A percentile compares a stretch with the other conserved stretches of the same genome.
These are phyloP conservation scores for Plasmodium berghei DNA, from an alignment of 169 alveolate species.

Conservation along the genomic window DNA sequence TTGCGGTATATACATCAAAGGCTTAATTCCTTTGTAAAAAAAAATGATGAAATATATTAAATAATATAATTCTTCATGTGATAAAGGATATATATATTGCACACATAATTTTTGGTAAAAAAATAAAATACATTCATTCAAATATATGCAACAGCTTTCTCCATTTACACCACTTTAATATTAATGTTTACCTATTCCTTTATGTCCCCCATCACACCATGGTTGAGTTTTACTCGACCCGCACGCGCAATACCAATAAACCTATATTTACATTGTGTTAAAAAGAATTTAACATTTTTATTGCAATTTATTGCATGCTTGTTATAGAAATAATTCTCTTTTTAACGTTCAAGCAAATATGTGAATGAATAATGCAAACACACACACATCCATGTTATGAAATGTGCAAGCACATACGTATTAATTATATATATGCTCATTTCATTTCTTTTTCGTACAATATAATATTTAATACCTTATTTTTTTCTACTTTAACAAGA, in stretches of 20 bases:
- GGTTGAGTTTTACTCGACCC: slow-evolving; percentile 84
- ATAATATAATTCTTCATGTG: neutral
- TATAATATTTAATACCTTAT: slow-evolving; percentile 77
- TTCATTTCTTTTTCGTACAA: neutral
- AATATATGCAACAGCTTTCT: neutral
- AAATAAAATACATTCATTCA: neutral
- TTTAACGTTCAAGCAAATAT: neutral
- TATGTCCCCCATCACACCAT: slow-evolving; percentile 87
- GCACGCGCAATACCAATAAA: slow-evolving; percentile 87
- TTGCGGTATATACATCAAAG: slow-evolving; percentile 87
- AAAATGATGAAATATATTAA: neutral
- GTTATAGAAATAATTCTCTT: neutral
- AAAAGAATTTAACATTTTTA: slow-evolving; percentile 3
- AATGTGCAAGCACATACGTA: neutral
- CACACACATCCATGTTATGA: neutral
- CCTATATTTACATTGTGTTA: slow-evolving; percentile 74
- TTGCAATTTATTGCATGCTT: neutral
- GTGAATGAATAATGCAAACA: no score
- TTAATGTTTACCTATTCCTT: slow-evolving; percentile 80
- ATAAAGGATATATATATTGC: neutral
- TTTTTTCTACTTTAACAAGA: slow-evolving; percentile 80
- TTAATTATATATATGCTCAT: slow-evolving; percentile 7
- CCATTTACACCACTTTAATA: neutral
- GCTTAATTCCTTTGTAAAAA: slow-evolving; percentile 82
- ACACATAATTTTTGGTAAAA: neutral